These are phyloP conservation scores for Phialophora chinensis DNA, from an alignment of 2,329 filamentous ascomycete species.

Conservation along the genomic window DNA sequence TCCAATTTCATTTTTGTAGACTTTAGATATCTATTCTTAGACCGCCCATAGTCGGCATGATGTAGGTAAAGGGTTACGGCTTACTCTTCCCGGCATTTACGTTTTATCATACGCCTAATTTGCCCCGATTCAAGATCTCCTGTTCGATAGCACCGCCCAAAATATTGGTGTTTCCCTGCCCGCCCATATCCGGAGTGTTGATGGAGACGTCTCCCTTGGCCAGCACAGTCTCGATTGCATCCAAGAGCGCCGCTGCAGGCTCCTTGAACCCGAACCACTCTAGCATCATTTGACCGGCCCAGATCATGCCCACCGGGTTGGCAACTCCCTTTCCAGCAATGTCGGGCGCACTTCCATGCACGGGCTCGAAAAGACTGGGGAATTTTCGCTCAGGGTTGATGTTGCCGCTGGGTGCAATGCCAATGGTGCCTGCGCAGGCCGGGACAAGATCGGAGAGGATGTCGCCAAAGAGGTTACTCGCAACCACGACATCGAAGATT, in stretches of 20 bases:
- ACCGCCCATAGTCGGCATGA: too few species aligned
- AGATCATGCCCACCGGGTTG: conserved; percentile 94
- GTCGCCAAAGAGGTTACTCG: conserved; percentile 89
- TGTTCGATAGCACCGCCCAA: too few species aligned
- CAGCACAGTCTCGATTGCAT: conserved; percentile 90
- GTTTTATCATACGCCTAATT: too few species aligned
- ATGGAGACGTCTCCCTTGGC: conserved; percentile 48
- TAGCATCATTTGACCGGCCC: conserved; percentile 99
- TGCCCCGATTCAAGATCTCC: too few species aligned
- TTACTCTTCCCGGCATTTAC: too few species aligned
- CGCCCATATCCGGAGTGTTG: too few species aligned
- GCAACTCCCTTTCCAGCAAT: conserved; percentile 95
- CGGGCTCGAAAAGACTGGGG: conserved; percentile 76
- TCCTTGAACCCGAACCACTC: conserved; percentile 74
- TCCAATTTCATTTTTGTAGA: too few species aligned
- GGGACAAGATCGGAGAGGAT: conserved; percentile 92
- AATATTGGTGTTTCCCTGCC: too few species aligned
- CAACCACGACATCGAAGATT: conserved; percentile 82
- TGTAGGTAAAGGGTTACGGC: too few species aligned
- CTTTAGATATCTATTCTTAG: too few species aligned
- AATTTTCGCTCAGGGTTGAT: conserved; percentile 83
- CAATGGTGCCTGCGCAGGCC: conserved; percentile 87
- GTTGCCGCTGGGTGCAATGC: conserved; percentile 88
- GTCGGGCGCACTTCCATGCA: conserved; percentile 95
- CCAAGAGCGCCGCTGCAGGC: conserved; percentile 86